Conservation (phyloP, 2,329 filamentous ascomycete genomes). For the Ceratocystis smalleyi region DNA sequence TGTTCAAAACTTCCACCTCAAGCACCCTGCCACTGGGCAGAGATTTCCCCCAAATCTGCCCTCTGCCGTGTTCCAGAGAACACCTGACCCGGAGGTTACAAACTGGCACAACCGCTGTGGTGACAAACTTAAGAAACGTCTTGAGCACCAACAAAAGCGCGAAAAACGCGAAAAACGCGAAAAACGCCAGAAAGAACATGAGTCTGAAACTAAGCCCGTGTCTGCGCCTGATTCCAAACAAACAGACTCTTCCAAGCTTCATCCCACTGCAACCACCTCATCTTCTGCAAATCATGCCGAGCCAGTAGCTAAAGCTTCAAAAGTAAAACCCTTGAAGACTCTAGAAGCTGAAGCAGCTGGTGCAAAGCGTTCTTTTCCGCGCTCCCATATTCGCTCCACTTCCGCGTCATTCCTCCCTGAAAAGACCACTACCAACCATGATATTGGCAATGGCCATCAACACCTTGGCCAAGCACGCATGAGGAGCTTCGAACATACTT, state of each 20-base stretch:
- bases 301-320: not conserved
- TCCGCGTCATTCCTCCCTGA: slow-evolving; percentile 12
- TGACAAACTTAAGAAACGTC: slow-evolving; percentile 39
- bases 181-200: not conserved
- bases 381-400: slow-evolving; percentile 8
- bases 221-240: not conserved
- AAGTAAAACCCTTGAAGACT: not conserved
- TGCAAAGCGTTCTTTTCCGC: not conserved
- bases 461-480: slow-evolving; percentile 6
- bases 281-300: not conserved
- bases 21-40: slow-evolving; percentile 57
- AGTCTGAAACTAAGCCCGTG: not conserved
- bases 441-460: not conserved
- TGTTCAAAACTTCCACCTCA: slow-evolving; percentile 60
- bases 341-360: not conserved
- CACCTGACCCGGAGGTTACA: slow-evolving; percentile 65
- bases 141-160: slow-evolving; percentile 5
- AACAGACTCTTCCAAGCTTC: not conserved
- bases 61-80: slow-evolving; percentile 48
- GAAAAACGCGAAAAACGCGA: slow-evolving; percentile 5
- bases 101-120: slow-evolving; percentile 72
- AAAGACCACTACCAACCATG: not conserved
- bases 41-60: slow-evolving; percentile 47
- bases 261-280: not conserved
- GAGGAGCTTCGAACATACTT: slow-evolving; percentile 8